These are phyloP conservation scores for Kentomonas sorsogonicus DNA, from an alignment of 208 protist genomes.

Conservation along the genomic window DNA sequence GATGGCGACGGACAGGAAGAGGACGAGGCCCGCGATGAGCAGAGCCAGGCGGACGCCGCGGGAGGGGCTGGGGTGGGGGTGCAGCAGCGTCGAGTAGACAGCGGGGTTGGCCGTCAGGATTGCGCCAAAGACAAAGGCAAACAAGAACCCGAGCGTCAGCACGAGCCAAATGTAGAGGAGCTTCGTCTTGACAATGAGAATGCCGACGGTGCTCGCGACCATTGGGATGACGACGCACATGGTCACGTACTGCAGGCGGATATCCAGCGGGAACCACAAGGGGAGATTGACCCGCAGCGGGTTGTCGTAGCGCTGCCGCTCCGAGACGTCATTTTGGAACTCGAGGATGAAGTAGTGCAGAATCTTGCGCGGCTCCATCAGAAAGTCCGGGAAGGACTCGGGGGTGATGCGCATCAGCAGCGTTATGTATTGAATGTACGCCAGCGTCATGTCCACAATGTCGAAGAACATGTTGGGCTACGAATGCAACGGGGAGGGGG, in stretches of 20 bases:
- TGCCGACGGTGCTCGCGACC: constrained; percentile 34
- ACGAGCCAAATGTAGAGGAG: constrained; percentile 39
- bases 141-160: constrained; percentile 25
- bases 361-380: constrained; percentile 22
- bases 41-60: constrained; percentile 13
- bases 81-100: constrained; percentile 11
- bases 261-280: constrained; percentile 56
- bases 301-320: constrained; percentile 34
- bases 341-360: constrained; percentile 31
- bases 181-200: constrained; percentile 41
- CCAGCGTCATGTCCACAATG: constrained; percentile 57
- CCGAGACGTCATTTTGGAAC: constrained; percentile 10
- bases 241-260: constrained; percentile 47
- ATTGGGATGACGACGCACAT: constrained; percentile 41
- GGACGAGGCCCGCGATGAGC: constrained; percentile 22
- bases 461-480: constrained; percentile 51
- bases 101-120: constrained; percentile 23
- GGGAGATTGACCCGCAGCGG: constrained; percentile 31
- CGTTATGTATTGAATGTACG: constrained; percentile 70
- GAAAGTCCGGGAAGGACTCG: constrained; percentile 37
- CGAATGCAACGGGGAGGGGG: too few species aligned
- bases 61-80: neutral
- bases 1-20: constrained; percentile 21
- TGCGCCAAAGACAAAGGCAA: constrained; percentile 53
- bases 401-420: constrained; percentile 51